Percentiles rank a stretch among this genome's conserved stretches.
Conservation (phyloP, 2,329 filamentous ascomycete species). For the Aureobasidium sp. region DNA sequence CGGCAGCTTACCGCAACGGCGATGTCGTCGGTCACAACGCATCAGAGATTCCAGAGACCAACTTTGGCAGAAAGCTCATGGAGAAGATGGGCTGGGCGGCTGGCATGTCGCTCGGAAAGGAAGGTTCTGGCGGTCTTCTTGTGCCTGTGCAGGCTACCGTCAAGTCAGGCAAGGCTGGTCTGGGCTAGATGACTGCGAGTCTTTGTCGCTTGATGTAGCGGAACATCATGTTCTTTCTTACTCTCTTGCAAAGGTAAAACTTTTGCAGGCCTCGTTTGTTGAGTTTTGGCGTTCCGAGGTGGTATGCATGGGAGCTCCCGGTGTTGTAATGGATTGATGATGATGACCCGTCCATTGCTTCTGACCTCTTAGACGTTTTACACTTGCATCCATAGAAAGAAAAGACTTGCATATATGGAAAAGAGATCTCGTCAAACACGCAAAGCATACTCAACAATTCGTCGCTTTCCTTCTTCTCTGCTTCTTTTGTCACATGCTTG, state of each 20-base stretch:
- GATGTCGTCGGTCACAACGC: constrained; percentile 82
- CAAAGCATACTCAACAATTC: background rate
- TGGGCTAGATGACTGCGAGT: constrained; percentile 47
- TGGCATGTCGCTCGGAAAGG: constrained; percentile 74
- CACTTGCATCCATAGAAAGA: background rate
- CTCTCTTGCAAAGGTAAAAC: too few relatives aligned
- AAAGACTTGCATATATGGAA: background rate
- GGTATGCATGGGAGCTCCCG: background rate
- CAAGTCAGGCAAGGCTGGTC: constrained; percentile 75
- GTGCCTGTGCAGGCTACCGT: constrained; percentile 81
- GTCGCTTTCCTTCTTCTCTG: background rate
- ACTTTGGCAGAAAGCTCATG: constrained; percentile 78
- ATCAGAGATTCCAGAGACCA: constrained; percentile 73
- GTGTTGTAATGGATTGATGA: background rate
- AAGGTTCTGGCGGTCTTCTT: constrained; percentile 80
- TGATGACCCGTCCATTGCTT: background rate
- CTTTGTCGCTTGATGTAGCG: background rate
- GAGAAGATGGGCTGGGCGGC: constrained; percentile 97
- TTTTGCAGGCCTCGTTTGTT: background rate
- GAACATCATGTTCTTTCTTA: too few relatives aligned
- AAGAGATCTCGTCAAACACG: background rate
- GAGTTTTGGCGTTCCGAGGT: background rate
- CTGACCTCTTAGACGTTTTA: background rate
- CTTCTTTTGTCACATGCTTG: too few relatives aligned
- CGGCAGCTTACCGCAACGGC: constrained; percentile 65